Percentiles rank a stretch among this genome's conserved stretches.
Evolutionary conservation across 108 stramenopile genomes (phyloP).

Genomic region (Licmophora abbreviata): DNA sequence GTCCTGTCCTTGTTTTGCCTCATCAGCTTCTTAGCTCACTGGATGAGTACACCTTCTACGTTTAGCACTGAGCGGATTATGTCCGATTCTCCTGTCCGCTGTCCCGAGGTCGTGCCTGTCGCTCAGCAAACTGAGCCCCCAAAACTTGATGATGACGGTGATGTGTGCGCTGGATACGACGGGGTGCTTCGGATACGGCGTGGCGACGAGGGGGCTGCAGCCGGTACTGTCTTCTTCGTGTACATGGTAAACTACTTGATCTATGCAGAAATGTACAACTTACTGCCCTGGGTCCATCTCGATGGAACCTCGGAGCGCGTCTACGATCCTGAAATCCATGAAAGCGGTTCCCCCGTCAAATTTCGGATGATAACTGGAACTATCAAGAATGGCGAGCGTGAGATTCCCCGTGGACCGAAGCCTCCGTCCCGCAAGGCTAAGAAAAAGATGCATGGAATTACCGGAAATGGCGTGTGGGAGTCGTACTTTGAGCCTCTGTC

Average conservation of each 20-base stretch:
- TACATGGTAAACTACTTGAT: conserved; percentile 18
- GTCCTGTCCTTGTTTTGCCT: too few relatives aligned
- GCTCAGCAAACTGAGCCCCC: too few relatives aligned
- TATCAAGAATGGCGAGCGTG: not conserved
- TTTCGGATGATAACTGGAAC: not conserved
- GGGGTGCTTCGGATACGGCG: conserved; percentile 23
- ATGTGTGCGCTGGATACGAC: not conserved
- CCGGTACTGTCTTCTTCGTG: conserved; percentile 28
- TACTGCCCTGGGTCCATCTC: conserved; percentile 34
- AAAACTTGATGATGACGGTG: too few relatives aligned
- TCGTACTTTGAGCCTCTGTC: conserved; percentile 55
- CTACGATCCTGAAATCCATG: conserved; percentile 29
- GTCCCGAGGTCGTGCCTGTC: too few relatives aligned
- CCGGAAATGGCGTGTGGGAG: conserved; percentile 42
- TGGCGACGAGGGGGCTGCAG: conserved; percentile 20
- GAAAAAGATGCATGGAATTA: not conserved
- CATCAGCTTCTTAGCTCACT: too few relatives aligned
- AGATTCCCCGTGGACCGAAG: not conserved
- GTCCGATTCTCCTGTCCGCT: too few relatives aligned
- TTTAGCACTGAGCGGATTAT: too few relatives aligned
- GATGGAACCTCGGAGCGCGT: conserved; percentile 13
- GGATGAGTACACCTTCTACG: too few relatives aligned
- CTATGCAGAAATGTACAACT: conserved; percentile 30
- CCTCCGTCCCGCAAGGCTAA: not conserved
- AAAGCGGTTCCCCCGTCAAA: conserved; percentile 4